Evolutionary conservation across 169 alveolate genomes (phyloP), one percentile per base, ranked within the genome.

Genomic region (Babesia ovata): DNA sequence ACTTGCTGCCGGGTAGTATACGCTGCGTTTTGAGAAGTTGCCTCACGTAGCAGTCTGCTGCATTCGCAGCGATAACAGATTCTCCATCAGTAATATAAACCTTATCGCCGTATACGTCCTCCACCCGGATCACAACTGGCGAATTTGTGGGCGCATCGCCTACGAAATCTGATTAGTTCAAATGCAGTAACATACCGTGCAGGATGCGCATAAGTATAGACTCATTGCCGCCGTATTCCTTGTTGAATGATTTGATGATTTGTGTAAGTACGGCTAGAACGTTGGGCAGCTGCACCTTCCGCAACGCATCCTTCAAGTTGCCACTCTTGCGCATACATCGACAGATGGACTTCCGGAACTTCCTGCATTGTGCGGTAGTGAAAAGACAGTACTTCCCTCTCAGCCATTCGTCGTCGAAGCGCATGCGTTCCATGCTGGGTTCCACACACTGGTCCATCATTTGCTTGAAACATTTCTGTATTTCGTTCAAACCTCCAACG

Each of bases 121-220:
- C 77, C 7, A 82, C 89, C 22, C 73, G 39, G 28, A 82, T 66
- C 13, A 82, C 84, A 14, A 82, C 82, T 10, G 89, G 85, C 0
- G 61, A 11, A 39, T 82, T 61, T 16, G 81, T 53, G 4, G 78
- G 63, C 42, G 60, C 71, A 61, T 82, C 85, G 39, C 79, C 89
- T 82, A 28, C 14, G 46, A 22, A 22, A 45, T 0, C 0, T 56
- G 2, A 39, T 13, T 17, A 11, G 1, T n/a, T 13, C 21, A 8
- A 14, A 59, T n/a, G n/a, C 24, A 6, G 22, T 3, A 44, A 14
- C 28, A 3, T 79, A 79, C 87, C 82, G 7, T 79, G 67, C 24
- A 79, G 49, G 26, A 79, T 70, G 7, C 50, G 54, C 54, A 39
- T 36, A 8, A 79, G 54, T 33, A 70, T 61, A 16, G 87, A 79